Percentiles rank a stretch among this genome's conserved stretches.
Evolutionary conservation across 371 early-diverging fungal genomes (phyloP).

Genomic region (Haplosporangium sp.): DNA sequence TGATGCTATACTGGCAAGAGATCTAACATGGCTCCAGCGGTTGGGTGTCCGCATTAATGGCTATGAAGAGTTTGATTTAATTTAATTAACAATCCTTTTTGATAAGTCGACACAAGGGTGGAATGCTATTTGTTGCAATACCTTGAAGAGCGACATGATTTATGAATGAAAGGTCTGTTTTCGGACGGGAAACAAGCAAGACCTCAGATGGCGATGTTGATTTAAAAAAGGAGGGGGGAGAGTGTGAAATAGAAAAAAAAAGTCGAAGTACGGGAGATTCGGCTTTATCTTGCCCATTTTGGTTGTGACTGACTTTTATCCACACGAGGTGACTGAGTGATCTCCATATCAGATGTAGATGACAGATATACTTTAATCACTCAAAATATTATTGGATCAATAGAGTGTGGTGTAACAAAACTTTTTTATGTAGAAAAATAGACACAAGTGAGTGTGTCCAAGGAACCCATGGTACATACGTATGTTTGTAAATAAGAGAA

Average conservation of each 20-base stretch:
- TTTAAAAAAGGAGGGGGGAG: neutral
- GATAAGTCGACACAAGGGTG: too few species aligned
- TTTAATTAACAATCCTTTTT: neutral
- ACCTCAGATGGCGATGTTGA: neutral
- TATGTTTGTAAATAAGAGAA: neutral
- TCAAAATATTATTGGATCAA: too few species aligned
- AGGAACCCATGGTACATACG: neutral
- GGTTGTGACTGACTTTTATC: slow-evolving; percentile 5
- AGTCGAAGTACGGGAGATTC: neutral
- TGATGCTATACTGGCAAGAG: slow-evolving; percentile 29
- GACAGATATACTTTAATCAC: neutral
- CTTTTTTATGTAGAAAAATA: neutral
- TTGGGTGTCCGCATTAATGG: slow-evolving; percentile 20
- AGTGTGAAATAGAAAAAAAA: neutral
- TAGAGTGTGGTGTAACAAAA: neutral
- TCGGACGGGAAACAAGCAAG: neutral
- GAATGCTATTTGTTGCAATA: neutral
- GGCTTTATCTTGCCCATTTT: slow-evolving; percentile 2
- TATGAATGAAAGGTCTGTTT: neutral
- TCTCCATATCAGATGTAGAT: neutral
- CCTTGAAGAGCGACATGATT: slow-evolving; percentile 21
- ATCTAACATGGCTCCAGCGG: slow-evolving; percentile 22
- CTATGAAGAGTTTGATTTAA: slow-evolving; percentile 3
- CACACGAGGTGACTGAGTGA: neutral
- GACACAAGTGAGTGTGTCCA: neutral